These are phyloP conservation scores for Miamiensis avidus DNA, from an alignment of 169 alveolate species.

Conservation along the genomic window DNA sequence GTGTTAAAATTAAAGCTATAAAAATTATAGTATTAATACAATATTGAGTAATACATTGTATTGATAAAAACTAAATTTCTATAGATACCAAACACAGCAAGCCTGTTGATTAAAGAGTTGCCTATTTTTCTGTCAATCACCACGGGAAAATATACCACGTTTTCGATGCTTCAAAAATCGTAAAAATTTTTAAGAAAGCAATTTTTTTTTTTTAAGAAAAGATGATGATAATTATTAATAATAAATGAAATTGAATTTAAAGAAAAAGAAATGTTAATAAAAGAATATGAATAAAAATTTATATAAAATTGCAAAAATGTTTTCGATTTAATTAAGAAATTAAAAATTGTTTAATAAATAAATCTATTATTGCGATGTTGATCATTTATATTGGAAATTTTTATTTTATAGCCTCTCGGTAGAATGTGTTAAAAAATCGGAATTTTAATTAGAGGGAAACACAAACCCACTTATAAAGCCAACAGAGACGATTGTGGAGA, in stretches of 20 bases:
- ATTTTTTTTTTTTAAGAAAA: no score
- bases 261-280: no score
- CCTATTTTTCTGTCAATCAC: conserved; percentile 6
- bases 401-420: conserved; percentile 14
- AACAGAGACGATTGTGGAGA: conserved; percentile 3
- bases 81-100: neutral
- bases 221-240: neutral
- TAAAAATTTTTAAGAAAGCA: neutral
- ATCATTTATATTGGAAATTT: neutral
- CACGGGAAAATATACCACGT: conserved; percentile 24
- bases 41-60: no score
- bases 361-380: neutral
- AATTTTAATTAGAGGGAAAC: conserved; percentile 12
- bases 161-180: conserved; percentile 30
- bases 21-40: no score
- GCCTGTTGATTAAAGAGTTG: conserved; percentile 14
- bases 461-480: conserved; percentile 22
- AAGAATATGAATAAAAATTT: no score
- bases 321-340: no score
- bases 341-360: neutral
- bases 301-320: neutral
- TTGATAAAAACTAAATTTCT: no score
- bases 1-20: no score
- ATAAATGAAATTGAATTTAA: neutral
- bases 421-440: conserved; percentile 27